Evolutionary conservation across 73 alveolate species (phyloP), one percentile per base, ranked within the genome.

Genomic region (Paramecium octaurelia): DNA sequence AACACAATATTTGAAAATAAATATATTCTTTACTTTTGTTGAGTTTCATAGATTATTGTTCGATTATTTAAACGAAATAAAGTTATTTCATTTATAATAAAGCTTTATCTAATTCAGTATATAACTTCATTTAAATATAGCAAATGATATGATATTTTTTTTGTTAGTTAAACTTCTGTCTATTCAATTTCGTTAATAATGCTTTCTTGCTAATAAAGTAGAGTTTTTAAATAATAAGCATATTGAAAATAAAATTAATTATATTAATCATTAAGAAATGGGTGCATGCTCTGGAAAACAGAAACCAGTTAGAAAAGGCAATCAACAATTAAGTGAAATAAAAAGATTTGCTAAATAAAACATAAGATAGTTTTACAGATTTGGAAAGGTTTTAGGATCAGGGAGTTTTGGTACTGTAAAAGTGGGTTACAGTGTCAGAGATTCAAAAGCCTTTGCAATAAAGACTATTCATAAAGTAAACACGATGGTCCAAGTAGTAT

Each of bases 381-480:
- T 98, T 92, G 97, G 94, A 88, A 96, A 93, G 54, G 86, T 93
- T 84, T 64, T 98, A 35, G 99, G 99, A 14, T 97, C 98, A 40
- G 99, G 99, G 9, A 97, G 97, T 85, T 98, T 98, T 69, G 99
- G 99, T 3, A 96, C 98, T 21, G 99, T 98, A 24, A 95, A 98
- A 75, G 68, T 96, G 35, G 69, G 88, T 18, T 59, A 70, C 75
- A 64, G 76, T 27, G 54, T 73, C 36, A 77, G 94, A 24, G 94
- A 71, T 24, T 29, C 44, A 10, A 89, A 89, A 44, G 38, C 44
- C 27, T 89, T 42, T 89, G 94, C 94, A 68, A 71, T 89, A 20
- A 89, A 89, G 75, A 89, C 94, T 24, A 89, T 89, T 85, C 42
- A 70, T 46, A 89, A 89, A 71, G 87, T 73, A 73, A 29, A 43